phyloP scores from a whole-genome alignment of 192 early-diverging fungal species.

The Coemansia reversa region DNA sequence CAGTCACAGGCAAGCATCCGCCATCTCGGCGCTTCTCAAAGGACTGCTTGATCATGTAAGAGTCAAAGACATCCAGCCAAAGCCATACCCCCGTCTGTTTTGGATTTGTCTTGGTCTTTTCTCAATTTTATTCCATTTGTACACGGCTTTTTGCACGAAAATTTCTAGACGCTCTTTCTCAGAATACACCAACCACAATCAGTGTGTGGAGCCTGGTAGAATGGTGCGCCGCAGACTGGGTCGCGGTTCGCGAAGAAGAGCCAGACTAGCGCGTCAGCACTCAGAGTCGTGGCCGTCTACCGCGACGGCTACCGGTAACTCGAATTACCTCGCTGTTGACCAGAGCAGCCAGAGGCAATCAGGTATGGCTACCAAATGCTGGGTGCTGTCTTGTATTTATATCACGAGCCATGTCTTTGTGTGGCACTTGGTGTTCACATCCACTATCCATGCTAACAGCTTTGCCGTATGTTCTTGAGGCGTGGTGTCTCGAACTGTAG shows the following conservation, averaged over 20 bases:
- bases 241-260: conserved; percentile 18
- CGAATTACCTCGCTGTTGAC: background rate
- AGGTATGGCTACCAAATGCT: background rate
- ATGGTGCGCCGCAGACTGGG: conserved; percentile 28
- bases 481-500: background rate
- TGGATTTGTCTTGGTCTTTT: background rate
- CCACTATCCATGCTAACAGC: too few species aligned
- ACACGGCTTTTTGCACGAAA: background rate
- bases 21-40: conserved; percentile 24
- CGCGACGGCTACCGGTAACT: background rate
- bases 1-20: conserved; percentile 14
- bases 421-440: too few species aligned
- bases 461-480: too few species aligned
- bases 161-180: background rate
- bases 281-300: background rate
- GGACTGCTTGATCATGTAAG: conserved; percentile 52
- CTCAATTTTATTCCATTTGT: conserved; percentile 2
- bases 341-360: background rate
- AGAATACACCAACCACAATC: background rate
- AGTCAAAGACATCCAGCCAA: background rate
- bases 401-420: too few species aligned
- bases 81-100: background rate
- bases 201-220: background rate
- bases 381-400: too few species aligned
- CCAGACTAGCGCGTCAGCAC: conserved; percentile 1